A percentile compares a stretch with the other conserved stretches of the same genome.
These are phyloP conservation scores for Fraxinus dipetala DNA, from an alignment of 305 asterid species.

Conservation along the genomic window DNA sequence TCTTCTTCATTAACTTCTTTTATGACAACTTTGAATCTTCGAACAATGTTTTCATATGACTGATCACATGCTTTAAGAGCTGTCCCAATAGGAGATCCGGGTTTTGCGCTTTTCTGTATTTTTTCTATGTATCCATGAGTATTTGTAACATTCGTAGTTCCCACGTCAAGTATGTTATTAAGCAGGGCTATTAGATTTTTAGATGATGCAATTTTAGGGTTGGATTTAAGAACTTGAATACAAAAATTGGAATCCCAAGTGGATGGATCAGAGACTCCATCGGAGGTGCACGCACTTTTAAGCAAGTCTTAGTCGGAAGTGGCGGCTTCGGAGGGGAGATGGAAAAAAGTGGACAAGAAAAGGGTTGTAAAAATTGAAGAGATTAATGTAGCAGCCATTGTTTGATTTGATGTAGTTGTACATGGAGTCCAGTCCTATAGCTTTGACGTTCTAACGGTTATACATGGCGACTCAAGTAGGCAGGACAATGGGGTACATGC, in stretches of 20 bases:
- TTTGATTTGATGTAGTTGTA: neutral
- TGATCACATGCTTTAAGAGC: neutral
- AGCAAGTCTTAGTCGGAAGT: too few relatives aligned
- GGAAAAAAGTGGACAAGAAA: neutral
- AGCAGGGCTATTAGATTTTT: neutral
- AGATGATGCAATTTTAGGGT: neutral
- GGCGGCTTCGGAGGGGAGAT: neutral
- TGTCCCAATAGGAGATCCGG: neutral
- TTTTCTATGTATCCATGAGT: neutral
- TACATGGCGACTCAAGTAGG: slow-evolving; percentile 89
- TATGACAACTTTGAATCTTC: neutral
- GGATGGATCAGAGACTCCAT: neutral
- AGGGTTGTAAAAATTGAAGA: neutral
- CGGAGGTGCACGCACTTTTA: too few relatives aligned
- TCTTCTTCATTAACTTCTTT: neutral
- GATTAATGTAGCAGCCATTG: neutral
- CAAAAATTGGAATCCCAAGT: neutral
- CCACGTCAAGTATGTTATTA: neutral
- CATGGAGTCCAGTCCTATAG: too few relatives aligned
- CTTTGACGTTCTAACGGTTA: too few relatives aligned
- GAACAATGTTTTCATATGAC: neutral
- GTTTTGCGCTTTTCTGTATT: neutral
- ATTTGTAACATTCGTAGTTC: neutral
- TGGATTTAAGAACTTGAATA: neutral
- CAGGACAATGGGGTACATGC: slow-evolving; percentile 92